Conservation (phyloP, 2,329 filamentous ascomycete genomes). For the Cladosporium sphaerospermum region DNA sequence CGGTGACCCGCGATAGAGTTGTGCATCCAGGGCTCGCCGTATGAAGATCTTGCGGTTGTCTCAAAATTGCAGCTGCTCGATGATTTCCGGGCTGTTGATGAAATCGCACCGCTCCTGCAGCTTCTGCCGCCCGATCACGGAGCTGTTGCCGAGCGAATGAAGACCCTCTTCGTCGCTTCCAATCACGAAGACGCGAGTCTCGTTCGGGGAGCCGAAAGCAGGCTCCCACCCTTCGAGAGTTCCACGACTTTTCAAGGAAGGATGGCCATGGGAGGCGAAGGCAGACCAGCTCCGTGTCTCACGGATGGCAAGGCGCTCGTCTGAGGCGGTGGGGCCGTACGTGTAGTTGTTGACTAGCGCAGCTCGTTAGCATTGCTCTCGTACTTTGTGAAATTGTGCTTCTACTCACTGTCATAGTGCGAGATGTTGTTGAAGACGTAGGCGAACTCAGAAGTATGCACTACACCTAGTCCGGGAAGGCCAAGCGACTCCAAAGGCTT, state of each 20-base stretch:
- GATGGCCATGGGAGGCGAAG: constrained; percentile 39
- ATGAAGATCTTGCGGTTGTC: too few relatives aligned
- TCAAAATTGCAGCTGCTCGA: constrained; percentile 28
- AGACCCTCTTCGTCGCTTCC: constrained; percentile 42
- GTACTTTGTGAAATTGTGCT: too few relatives aligned
- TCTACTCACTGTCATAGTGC: constrained; percentile 34
- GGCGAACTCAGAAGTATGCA: constrained; percentile 50
- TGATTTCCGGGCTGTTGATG: constrained; percentile 40
- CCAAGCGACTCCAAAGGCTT: constrained; percentile 35
- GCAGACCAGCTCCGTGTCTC: constrained; percentile 45
- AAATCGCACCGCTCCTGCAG: constrained; percentile 44
- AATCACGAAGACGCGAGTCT: constrained; percentile 37
- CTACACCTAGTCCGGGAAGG: constrained; percentile 38
- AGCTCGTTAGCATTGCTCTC: background rate
- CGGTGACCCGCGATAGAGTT: too few relatives aligned
- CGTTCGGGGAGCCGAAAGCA: constrained; percentile 28
- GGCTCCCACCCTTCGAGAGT: constrained; percentile 39
- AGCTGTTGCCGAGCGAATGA: constrained; percentile 34
- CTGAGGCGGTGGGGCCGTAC: constrained; percentile 30
- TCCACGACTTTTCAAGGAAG: constrained; percentile 26
- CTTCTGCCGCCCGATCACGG: constrained; percentile 32
- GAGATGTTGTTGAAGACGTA: constrained; percentile 43
- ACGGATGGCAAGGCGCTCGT: constrained; percentile 36
- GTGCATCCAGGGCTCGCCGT: too few relatives aligned
- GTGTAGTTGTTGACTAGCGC: constrained; percentile 25